phyloP scores from a whole-genome alignment of 2,329 filamentous ascomycete species.

The Akanthomyces lecanii region DNA sequence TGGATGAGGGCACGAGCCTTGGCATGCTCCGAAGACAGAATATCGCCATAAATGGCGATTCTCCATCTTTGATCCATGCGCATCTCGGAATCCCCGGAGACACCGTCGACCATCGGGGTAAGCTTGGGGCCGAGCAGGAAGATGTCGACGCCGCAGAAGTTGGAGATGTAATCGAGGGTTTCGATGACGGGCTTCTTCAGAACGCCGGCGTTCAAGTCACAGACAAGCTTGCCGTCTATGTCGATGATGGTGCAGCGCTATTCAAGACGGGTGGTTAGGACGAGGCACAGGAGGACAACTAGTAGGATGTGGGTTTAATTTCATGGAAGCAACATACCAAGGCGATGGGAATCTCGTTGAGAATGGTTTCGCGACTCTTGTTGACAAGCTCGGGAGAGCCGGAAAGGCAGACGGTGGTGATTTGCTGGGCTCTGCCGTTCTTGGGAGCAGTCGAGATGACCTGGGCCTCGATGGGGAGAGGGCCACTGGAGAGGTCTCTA shows the following conservation, averaged over 20 bases:
- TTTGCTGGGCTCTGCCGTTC: constrained; percentile 58
- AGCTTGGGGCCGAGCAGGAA: constrained; percentile 91
- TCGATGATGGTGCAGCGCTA: constrained; percentile 92
- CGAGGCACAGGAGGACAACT: not conserved
- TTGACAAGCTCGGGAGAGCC: constrained; percentile 83
- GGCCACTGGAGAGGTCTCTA: constrained; percentile 69
- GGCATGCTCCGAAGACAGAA: constrained; percentile 91
- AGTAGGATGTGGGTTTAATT: not conserved
- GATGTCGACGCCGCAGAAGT: constrained; percentile 90
- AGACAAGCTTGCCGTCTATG: constrained; percentile 85
- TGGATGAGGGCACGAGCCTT: constrained; percentile 95
- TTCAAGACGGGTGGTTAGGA: constrained; percentile 18
- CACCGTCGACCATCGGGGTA: constrained; percentile 68
- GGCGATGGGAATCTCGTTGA: constrained; percentile 89
- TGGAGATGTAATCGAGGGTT: constrained; percentile 81
- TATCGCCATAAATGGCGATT: constrained; percentile 91
- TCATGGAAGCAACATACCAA: constrained; percentile 59
- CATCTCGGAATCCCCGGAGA: constrained; percentile 75
- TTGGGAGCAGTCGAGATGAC: constrained; percentile 81
- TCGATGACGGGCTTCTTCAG: constrained; percentile 74
- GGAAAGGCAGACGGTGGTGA: constrained; percentile 87
- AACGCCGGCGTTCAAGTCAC: constrained; percentile 63
- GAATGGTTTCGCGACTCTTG: constrained; percentile 81
- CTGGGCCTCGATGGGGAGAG: constrained; percentile 72
- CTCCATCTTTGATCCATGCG: constrained; percentile 87